phyloP scores from a whole-genome alignment of 495 filamentous ascomycete species.

The Lindgomyces ingoldianus region DNA sequence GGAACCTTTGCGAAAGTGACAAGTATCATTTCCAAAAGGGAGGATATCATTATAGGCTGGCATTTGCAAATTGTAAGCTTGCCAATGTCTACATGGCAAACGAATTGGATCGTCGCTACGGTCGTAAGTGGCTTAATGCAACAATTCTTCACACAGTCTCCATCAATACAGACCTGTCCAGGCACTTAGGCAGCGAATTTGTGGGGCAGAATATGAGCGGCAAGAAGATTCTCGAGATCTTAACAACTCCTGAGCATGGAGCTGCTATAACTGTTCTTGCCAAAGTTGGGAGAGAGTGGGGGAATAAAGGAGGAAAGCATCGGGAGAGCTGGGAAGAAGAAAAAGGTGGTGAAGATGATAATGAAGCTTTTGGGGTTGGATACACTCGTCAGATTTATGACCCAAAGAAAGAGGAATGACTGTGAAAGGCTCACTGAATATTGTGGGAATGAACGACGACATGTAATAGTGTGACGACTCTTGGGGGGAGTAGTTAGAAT shows the following conservation, averaged over 20 bases:
- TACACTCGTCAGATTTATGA: slow-evolving; percentile 48
- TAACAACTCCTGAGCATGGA: slow-evolving; percentile 40
- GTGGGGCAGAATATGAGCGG: slow-evolving; percentile 12
- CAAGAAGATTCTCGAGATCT: slow-evolving; percentile 1
- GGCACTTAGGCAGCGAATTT: slow-evolving; percentile 12
- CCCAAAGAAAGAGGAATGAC: slow-evolving; percentile 44
- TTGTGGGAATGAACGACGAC: slow-evolving; percentile 46
- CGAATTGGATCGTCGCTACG: slow-evolving; percentile 41
- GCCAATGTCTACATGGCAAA: slow-evolving; percentile 42
- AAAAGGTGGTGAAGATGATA: slow-evolving; percentile 15
- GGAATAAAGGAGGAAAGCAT: slow-evolving; percentile 39
- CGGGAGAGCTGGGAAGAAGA: slow-evolving; percentile 41
- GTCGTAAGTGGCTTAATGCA: slow-evolving; percentile 31
- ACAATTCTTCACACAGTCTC: slow-evolving; percentile 32
- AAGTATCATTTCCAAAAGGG: slow-evolving; percentile 46
- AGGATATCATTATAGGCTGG: slow-evolving; percentile 46
- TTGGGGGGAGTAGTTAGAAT: too few relatives aligned
- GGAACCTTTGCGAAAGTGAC: slow-evolving; percentile 35
- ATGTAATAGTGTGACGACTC: too few relatives aligned
- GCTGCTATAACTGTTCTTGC: slow-evolving; percentile 41
- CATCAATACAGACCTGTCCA: slow-evolving; percentile 28
- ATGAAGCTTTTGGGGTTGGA: slow-evolving; percentile 27
- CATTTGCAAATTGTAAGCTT: slow-evolving; percentile 37
- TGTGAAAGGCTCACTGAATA: slow-evolving; percentile 51
- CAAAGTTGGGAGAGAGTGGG: slow-evolving; percentile 37